Percentiles rank a stretch among this genome's conserved stretches.
Conservation (phyloP, 257 asterid genomes). For the Scutellaria barbata region DNA sequence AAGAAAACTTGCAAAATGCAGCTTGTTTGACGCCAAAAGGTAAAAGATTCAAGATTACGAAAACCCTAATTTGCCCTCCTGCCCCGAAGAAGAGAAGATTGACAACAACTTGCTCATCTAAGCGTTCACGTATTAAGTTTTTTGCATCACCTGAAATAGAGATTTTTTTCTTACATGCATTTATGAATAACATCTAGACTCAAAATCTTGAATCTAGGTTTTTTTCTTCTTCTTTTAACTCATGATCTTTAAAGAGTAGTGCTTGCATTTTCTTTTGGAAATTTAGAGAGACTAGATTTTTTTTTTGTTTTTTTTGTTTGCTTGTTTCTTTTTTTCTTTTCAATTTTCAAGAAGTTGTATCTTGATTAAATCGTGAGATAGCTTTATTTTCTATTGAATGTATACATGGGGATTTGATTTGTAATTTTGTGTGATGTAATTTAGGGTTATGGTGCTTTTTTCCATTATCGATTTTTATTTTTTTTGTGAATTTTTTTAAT, state of each 20-base stretch:
- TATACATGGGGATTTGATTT: background rate
- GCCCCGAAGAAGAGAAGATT: constrained; percentile 63
- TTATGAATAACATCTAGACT: constrained; percentile 30
- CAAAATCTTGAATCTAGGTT: background rate
- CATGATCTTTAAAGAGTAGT: background rate
- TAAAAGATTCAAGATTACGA: constrained; percentile 48
- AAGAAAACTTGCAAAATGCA: constrained; percentile 17
- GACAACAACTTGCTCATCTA: constrained; percentile 29
- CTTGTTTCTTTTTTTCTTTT: background rate
- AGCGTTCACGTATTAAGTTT: constrained; percentile 30
- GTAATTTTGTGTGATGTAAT: background rate
- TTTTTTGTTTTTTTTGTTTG: background rate
- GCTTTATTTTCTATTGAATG: background rate
- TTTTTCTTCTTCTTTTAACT: background rate
- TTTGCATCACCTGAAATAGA: constrained; percentile 59
- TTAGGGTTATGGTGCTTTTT: background rate
- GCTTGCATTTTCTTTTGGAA: background rate
- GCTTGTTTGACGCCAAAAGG: constrained; percentile 56
- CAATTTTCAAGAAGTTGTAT: background rate
- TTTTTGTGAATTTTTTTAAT: no score
- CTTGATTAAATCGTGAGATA: background rate
- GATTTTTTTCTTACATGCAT: constrained; percentile 46
- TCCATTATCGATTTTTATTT: no score
- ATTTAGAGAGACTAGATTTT: background rate
- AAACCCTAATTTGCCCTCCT: constrained; percentile 52